Percentiles rank a stretch among this genome's conserved stretches.
phyloP scores from a whole-genome alignment of 768 basidiomycete genomes.

The Chlorophyllum brunneum region DNA sequence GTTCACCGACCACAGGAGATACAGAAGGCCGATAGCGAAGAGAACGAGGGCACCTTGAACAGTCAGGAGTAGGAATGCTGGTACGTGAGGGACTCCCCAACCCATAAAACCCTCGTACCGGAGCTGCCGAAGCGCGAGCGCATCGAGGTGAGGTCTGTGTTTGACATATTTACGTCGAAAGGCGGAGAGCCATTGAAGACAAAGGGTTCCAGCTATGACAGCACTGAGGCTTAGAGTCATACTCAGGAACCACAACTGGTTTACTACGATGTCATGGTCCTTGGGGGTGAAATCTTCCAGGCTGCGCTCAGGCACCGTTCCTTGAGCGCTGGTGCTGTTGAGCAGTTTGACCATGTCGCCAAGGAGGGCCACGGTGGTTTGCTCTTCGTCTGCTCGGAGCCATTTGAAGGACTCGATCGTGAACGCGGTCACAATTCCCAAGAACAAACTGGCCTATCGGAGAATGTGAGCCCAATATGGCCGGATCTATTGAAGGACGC shows the following conservation, averaged over 20 bases:
- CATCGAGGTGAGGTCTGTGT: not conserved
- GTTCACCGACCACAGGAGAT: slow-evolving; percentile 6
- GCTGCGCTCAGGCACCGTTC: not conserved
- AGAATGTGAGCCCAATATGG: not conserved
- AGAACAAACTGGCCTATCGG: slow-evolving; percentile 9
- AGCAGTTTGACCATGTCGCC: slow-evolving; percentile 2
- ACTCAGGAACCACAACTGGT: slow-evolving; percentile 11
- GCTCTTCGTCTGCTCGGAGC: not conserved
- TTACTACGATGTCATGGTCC: not conserved
- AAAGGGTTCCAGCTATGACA: slow-evolving; percentile 3
- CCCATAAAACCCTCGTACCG: slow-evolving; percentile 7
- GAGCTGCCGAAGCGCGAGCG: slow-evolving; percentile 10
- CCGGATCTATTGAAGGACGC: not conserved
- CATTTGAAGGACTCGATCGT: not conserved
- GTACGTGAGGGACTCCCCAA: slow-evolving; percentile 8
- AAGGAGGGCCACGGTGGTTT: not conserved
- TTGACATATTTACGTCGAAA: not conserved
- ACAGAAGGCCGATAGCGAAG: slow-evolving; percentile 5
- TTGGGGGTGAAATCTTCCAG: not conserved
- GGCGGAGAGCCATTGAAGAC: slow-evolving; percentile 9
- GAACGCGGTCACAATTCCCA: slow-evolving; percentile 6
- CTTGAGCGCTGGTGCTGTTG: not conserved
- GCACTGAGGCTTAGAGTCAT: slow-evolving; percentile 10
- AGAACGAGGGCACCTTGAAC: slow-evolving; percentile 8
- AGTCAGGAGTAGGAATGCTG: not conserved